Evolutionary conservation across 1,284 basidiomycete species (phyloP).

Genomic region (Cutaneotrichosporon daszewskae): DNA sequence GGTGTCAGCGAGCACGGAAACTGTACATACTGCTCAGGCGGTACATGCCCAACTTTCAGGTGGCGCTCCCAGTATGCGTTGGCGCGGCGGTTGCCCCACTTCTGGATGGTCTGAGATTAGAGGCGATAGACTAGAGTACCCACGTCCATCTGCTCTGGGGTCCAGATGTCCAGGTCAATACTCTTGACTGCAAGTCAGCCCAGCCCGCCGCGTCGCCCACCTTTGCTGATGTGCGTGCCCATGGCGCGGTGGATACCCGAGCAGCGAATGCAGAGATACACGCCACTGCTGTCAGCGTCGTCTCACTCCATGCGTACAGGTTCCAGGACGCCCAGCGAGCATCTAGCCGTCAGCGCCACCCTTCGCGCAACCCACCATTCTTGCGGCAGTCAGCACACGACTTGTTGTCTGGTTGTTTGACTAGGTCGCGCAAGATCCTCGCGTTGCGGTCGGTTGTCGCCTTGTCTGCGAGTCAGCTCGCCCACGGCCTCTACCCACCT

Average conservation of each 20-base stretch:
- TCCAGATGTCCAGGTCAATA: slow-evolving; percentile 97
- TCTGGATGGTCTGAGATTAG: slow-evolving; percentile 60
- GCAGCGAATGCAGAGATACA: slow-evolving; percentile 92
- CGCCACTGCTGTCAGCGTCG: slow-evolving; percentile 54
- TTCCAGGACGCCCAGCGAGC: slow-evolving; percentile 99
- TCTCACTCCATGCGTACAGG: slow-evolving; percentile 54
- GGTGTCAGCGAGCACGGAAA: background rate
- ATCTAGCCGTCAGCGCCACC: slow-evolving; percentile 54
- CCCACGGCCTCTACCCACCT: slow-evolving; percentile 15
- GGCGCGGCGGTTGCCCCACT: slow-evolving; percentile 89
- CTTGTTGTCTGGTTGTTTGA: slow-evolving; percentile 88
- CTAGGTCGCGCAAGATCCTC: slow-evolving; percentile 70
- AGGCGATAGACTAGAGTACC: slow-evolving; percentile 28
- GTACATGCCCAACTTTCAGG: slow-evolving; percentile 83
- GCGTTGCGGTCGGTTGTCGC: slow-evolving; percentile 72
- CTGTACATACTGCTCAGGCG: slow-evolving; percentile 77
- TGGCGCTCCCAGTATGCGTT: slow-evolving; percentile 98
- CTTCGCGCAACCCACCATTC: slow-evolving; percentile 60
- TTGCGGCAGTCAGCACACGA: slow-evolving; percentile 88
- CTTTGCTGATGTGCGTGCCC: slow-evolving; percentile 93
- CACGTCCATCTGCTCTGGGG: slow-evolving; percentile 93
- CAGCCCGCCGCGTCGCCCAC: slow-evolving; percentile 22
- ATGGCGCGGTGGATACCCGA: slow-evolving; percentile 97
- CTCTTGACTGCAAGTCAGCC: slow-evolving; percentile 64
- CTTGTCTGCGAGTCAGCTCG: slow-evolving; percentile 56